These are phyloP conservation scores for Pythium grandisporangium DNA, from an alignment of 352 stramenopile species.

Conservation along the genomic window DNA sequence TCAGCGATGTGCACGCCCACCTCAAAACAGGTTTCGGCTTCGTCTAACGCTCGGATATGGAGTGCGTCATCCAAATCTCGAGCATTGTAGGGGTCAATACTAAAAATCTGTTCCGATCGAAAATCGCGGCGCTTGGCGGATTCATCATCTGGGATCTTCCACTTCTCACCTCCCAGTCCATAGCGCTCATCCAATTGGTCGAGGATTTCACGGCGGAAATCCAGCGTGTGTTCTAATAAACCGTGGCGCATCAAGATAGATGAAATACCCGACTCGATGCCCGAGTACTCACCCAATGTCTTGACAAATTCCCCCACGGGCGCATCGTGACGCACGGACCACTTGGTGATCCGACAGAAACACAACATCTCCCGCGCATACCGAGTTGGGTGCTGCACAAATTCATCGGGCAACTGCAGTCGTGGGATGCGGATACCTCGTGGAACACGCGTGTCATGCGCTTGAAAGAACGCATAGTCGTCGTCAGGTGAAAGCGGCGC, in stretches of 20 bases:
- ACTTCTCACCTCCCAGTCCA: constrained; percentile 53
- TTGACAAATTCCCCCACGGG: constrained; percentile 70
- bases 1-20: constrained; percentile 98
- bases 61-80: constrained; percentile 96
- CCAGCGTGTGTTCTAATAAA: constrained; percentile 65
- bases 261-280: constrained; percentile 87
- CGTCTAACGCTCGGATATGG: constrained; percentile 77
- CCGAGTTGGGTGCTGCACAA: constrained; percentile 35
- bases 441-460: constrained; percentile 52
- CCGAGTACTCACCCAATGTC: constrained; percentile 60
- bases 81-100: constrained; percentile 95
- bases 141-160: constrained; percentile 74
- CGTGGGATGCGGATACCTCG: constrained; percentile 61
- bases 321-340: constrained; percentile 34
- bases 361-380: constrained; percentile 70
- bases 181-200: constrained; percentile 75
- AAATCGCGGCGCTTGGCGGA: constrained; percentile 87
- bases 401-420: constrained; percentile 60
- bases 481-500: constrained; percentile 30
- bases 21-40: constrained; percentile 57
- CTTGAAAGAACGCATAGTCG: constrained; percentile 65
- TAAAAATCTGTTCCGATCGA: constrained; percentile 89
- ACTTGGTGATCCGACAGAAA: constrained; percentile 60
- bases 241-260: constrained; percentile 88
- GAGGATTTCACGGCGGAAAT: constrained; percentile 58